These are phyloP conservation scores for Scheffersomyces parashehatae DNA, from an alignment of 1,139 yeast genomes.

Conservation along the genomic window DNA sequence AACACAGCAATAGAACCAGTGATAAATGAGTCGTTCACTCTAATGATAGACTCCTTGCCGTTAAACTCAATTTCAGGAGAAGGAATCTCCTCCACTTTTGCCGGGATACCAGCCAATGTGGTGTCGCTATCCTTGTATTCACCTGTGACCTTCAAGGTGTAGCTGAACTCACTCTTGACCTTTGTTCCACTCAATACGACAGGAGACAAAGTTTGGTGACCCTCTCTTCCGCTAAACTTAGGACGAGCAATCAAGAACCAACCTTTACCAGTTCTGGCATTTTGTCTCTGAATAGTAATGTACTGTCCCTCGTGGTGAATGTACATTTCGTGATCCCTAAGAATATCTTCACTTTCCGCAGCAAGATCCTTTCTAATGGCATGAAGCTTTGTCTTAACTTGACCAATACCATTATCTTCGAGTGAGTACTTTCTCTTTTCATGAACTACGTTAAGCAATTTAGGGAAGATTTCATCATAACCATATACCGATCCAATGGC, in stretches of 20 bases:
- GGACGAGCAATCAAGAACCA: slow-evolving; percentile 88
- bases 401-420: slow-evolving; percentile 66
- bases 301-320: slow-evolving; percentile 93
- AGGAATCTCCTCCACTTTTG: slow-evolving; percentile 54
- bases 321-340: slow-evolving; percentile 84
- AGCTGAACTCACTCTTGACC: slow-evolving; percentile 62
- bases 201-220: slow-evolving; percentile 58
- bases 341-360: slow-evolving; percentile 59
- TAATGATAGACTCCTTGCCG: slow-evolving; percentile 51
- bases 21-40: slow-evolving; percentile 62
- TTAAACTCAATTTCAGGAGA: slow-evolving; percentile 50
- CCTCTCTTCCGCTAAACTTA: slow-evolving; percentile 54
- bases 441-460: slow-evolving; percentile 74
- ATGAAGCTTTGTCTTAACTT: slow-evolving; percentile 63
- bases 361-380: slow-evolving; percentile 62
- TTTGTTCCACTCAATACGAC: slow-evolving; percentile 65
- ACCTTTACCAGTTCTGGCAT: slow-evolving; percentile 83
- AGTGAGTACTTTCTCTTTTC: slow-evolving; percentile 69
- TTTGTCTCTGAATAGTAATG: slow-evolving; percentile 85
- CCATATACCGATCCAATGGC: slow-evolving; percentile 96
- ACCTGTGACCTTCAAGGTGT: slow-evolving; percentile 55
- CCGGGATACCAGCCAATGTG: slow-evolving; percentile 62
- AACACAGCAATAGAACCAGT: slow-evolving; percentile 90
- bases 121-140: slow-evolving; percentile 43
- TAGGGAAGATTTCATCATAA: slow-evolving; percentile 88